phyloP scores from a whole-genome alignment of 1,139 yeast species.

The Pichiaceae sp. region DNA sequence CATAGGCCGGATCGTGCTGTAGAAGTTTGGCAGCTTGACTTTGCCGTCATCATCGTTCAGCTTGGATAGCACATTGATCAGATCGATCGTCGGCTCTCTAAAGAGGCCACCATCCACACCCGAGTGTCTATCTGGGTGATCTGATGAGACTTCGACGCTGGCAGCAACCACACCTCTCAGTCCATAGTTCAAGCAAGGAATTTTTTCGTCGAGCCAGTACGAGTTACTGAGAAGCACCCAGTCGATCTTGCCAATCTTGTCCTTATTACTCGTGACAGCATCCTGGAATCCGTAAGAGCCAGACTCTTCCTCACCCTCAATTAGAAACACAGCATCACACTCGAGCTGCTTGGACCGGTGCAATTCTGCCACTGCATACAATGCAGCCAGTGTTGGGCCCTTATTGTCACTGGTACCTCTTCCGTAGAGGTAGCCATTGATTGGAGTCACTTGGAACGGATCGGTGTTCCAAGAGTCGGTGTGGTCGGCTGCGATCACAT shows the following conservation, averaged over 20 bases:
- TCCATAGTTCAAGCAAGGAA: conserved; percentile 92
- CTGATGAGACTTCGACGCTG: conserved; percentile 59
- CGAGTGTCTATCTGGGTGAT: conserved; percentile 83
- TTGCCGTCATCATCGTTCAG: conserved; percentile 49
- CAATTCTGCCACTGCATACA: conserved; percentile 78
- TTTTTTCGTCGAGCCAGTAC: conserved; percentile 84
- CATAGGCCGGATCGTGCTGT: conserved; percentile 53
- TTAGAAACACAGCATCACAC: conserved; percentile 70
- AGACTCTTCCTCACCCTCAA: conserved; percentile 95
- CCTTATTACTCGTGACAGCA: conserved; percentile 42
- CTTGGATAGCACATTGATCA: conserved; percentile 61
- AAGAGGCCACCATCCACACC: conserved; percentile 95
- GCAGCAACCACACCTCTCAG: conserved; percentile 85
- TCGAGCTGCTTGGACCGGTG: conserved; percentile 42
- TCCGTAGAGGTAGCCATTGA: conserved; percentile 81
- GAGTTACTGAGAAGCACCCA: conserved; percentile 89
- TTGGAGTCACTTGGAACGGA: conserved; percentile 69
- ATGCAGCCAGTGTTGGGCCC: conserved; percentile 87
- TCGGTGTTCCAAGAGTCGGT: conserved; percentile 62
- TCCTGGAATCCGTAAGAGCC: conserved; percentile 83
- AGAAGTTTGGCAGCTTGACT: conserved; percentile 62
- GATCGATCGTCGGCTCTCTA: conserved; percentile 83
- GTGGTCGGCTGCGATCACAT: conserved; percentile 65
- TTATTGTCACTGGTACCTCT: conserved; percentile 94
- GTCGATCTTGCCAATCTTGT: conserved; percentile 62